phyloP scores from a whole-genome alignment of 2,329 filamentous ascomycete species.

The Blumeria hordei region DNA sequence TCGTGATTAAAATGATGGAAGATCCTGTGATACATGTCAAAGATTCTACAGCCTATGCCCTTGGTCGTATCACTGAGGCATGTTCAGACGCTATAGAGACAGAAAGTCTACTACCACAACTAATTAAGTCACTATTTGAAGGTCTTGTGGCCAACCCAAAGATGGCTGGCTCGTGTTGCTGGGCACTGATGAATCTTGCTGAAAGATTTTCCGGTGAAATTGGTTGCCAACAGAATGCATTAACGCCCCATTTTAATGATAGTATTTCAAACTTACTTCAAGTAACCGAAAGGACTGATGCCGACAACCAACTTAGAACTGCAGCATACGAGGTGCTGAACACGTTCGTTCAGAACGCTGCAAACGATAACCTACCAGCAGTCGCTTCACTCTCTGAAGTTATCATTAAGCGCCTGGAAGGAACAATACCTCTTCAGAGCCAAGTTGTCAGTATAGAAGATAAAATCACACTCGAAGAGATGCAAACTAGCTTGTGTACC shows the following conservation, averaged over 20 bases:
- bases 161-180: conserved; percentile 96
- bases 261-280: conserved; percentile 68
- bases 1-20: conserved; percentile 77
- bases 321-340: conserved; percentile 95
- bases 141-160: conserved; percentile 78
- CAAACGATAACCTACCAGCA: conserved; percentile 58
- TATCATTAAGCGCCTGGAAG: conserved; percentile 73
- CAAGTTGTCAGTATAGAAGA: conserved; percentile 96
- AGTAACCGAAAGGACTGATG: conserved; percentile 61
- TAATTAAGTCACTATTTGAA: conserved; percentile 74
- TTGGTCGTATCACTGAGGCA: conserved; percentile 86
- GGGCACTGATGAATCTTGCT: conserved; percentile 95
- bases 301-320: conserved; percentile 73
- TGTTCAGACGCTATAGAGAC: conserved; percentile 84
- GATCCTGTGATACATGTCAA: conserved; percentile 74
- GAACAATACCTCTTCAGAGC: conserved; percentile 66
- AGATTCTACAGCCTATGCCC: conserved; percentile 86
- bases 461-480: conserved; percentile 84
- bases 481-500: conserved; percentile 85
- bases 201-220: conserved; percentile 82
- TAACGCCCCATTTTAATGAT: conserved; percentile 81
- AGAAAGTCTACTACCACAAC: conserved; percentile 51
- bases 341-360: conserved; percentile 77
- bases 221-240: conserved; percentile 50
- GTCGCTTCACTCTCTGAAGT: conserved; percentile 69